These are phyloP conservation scores for Prunus kanzakura DNA, from an alignment of 306 rosid genomes.

Conservation along the genomic window DNA sequence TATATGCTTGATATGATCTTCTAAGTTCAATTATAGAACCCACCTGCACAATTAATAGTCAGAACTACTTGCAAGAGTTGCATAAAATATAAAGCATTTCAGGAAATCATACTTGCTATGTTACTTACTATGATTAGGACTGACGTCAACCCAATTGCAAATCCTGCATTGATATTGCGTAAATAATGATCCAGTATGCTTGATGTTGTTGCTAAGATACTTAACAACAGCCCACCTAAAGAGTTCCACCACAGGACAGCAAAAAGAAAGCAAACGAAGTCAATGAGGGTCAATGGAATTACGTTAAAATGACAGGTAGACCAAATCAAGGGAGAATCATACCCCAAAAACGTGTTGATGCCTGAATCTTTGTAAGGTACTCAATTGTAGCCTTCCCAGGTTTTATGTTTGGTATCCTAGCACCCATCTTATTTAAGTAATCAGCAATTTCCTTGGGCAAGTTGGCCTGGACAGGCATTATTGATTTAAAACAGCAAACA, in stretches of 20 bases:
- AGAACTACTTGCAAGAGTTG: slow-evolving; percentile 1
- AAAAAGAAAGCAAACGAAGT: slow-evolving; percentile 19
- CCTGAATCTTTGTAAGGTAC: slow-evolving; percentile 92
- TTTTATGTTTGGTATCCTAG: slow-evolving; percentile 86
- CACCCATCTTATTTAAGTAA: slow-evolving; percentile 98
- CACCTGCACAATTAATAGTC: slow-evolving; percentile 50
- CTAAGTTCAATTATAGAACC: slow-evolving; percentile 96
- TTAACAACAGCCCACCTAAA: slow-evolving; percentile 83
- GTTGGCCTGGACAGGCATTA: slow-evolving; percentile 70
- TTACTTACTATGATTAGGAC: slow-evolving; percentile 87
- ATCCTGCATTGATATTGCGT: slow-evolving; percentile 78
- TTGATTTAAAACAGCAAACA: slow-evolving; percentile 3
- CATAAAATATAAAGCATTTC: background rate
- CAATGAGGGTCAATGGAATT: slow-evolving; percentile 1
- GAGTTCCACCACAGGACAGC: slow-evolving; percentile 15
- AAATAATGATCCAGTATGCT: slow-evolving; percentile 86
- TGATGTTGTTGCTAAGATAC: slow-evolving; percentile 88
- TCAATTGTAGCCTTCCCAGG: slow-evolving; percentile 98
- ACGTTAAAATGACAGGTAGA: slow-evolving; percentile 9
- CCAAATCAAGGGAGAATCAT: slow-evolving; percentile 21
- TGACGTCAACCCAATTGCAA: slow-evolving; percentile 94
- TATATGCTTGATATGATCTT: slow-evolving; percentile 96
- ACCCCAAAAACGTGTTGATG: slow-evolving; percentile 99
- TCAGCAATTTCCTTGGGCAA: slow-evolving; percentile 98
- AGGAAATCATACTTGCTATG: background rate